phyloP scores from a whole-genome alignment of 139 green algal species.

The Pycnococcus provasolii region DNA sequence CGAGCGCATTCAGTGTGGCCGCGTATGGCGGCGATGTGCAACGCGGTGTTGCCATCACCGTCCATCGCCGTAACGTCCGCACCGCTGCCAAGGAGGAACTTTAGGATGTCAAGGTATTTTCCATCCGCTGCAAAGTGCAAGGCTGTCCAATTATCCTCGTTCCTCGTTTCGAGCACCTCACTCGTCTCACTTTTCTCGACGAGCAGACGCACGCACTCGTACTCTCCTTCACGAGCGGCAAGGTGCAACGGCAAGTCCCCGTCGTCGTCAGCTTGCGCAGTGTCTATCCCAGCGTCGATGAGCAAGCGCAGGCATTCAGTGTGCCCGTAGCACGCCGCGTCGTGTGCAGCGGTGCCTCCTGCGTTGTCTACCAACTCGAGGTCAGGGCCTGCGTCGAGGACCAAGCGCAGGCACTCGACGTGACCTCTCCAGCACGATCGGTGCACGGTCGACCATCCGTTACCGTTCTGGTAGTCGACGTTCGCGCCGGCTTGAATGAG shows the following conservation, averaged over 20 bases:
- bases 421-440: not conserved
- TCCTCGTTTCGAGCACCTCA: not conserved
- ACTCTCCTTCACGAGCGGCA: not conserved
- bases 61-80: not conserved
- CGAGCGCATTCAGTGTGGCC: too few relatives aligned
- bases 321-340: not conserved
- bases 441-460: not conserved
- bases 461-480: not conserved
- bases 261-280: not conserved
- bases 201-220: not conserved
- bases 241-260: not conserved
- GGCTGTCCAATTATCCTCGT: not conserved
- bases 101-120: not conserved
- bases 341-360: not conserved
- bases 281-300: not conserved
- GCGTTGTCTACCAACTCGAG: not conserved
- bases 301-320: not conserved
- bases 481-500: not conserved
- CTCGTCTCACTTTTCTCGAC: not conserved
- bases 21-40: not conserved
- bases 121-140: not conserved
- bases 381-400: not conserved
- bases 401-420: not conserved
- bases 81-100: not conserved
- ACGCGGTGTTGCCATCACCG: not conserved